Percentiles rank a stretch among this genome's conserved stretches.
Evolutionary conservation across 257 asterid genomes (phyloP).

Genomic region (Fraxinus cuspidata): DNA sequence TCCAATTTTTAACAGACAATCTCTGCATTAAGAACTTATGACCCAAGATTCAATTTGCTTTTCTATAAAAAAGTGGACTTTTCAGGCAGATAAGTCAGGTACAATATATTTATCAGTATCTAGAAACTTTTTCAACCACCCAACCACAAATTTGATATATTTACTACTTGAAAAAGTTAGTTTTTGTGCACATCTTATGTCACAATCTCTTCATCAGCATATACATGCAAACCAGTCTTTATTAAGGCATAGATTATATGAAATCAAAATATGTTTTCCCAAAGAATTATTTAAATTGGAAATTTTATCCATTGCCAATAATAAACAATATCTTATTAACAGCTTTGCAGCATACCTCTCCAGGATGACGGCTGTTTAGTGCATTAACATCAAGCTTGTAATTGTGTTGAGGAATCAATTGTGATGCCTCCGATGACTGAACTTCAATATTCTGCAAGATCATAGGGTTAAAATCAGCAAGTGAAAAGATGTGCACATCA

Average conservation of each 20-base stretch:
- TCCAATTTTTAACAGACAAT: conserved; percentile 1
- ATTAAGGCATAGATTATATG: conserved; percentile 19
- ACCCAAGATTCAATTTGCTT: conserved; percentile 6
- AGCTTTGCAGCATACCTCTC: conserved; percentile 63
- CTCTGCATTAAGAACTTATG: background rate
- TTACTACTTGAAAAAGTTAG: conserved; percentile 1
- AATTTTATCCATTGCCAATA: conserved; percentile 7
- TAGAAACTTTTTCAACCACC: background rate
- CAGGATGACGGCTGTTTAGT: conserved; percentile 86
- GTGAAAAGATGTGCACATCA: conserved; percentile 9
- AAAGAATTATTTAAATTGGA: conserved; percentile 15
- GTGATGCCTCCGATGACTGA: conserved; percentile 77
- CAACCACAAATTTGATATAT: conserved; percentile 15
- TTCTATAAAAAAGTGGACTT: background rate
- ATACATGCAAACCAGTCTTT: conserved; percentile 12
- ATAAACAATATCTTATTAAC: background rate
- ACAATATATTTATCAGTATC: conserved; percentile 5
- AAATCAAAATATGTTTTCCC: conserved; percentile 8
- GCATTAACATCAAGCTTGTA: conserved; percentile 94
- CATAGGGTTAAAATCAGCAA: conserved; percentile 30
- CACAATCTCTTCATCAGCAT: conserved; percentile 18
- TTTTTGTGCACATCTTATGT: background rate
- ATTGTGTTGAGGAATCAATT: conserved; percentile 89
- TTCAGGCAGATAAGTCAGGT: background rate
- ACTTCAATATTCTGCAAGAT: conserved; percentile 63